Evolutionary conservation across 169 alveolate genomes (phyloP), one percentile per base, ranked within the genome.

Genomic region (Plasmodium inui): DNA sequence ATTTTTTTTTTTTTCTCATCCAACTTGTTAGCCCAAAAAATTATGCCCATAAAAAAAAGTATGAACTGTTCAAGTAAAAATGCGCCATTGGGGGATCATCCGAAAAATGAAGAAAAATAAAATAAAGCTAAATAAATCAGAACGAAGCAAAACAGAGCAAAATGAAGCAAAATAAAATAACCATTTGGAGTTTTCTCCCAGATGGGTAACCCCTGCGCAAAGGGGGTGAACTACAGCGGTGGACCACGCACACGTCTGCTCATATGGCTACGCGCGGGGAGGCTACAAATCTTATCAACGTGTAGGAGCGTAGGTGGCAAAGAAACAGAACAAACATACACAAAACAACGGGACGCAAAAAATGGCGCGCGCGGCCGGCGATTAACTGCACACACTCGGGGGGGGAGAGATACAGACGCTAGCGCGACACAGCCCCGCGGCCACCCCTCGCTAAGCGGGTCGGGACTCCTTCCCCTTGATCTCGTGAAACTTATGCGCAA

Each of bases 401-500:
- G 4, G n/a, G n/a, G 0, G 4, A 3, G 14, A 19, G 1, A 5
- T 7, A 61, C 74, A 61, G 32, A 0, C 39, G 37, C 76, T n/a
- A 4, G 10, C 71, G 28, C n/a, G 26, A n/a, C 26, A n/a, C 26
- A 55, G 28, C 6, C 71, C n/a, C n/a, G n/a, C n/a, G n/a, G n/a
- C n/a, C 28, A 55, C 28, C 26, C n/a, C 26, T 12, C 26, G 71
- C 26, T 28, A 67, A 1, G 37, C 76, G 30, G 76, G 28, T 0
- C 76, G 37, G 22, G 34, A 44, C 2, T 80, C 90, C 74, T 88
- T 88, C 55, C 46, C 46, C 46, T 88, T 88, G 7, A 88, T 7
- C 19, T 88, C 94, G 55, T 88, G 84, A 17, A 91, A 91, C 76
- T 78, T 80, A 2, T 91, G 91, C 22, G 95, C 92, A 17, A 91